Evolutionary conservation across 73 alveolate species (phyloP), one percentile per base, ranked within the genome.

Genomic region (Paramecium octaurelia): DNA sequence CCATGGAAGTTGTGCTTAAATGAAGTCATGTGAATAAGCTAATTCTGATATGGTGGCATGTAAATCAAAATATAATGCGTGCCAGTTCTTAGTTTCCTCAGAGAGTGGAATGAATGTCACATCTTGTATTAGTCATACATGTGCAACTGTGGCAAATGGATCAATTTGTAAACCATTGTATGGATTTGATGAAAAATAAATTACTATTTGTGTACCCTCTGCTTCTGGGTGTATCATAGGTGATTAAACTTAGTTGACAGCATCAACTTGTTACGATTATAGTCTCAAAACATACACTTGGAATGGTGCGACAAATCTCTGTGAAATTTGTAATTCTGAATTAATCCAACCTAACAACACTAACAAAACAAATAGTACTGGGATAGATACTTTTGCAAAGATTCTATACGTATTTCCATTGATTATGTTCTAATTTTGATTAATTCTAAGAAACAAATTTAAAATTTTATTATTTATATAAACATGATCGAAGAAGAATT

Each of bases 41-140:
- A 77, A 77, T 21, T 77, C 68, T 18, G 90, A 77, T 77, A 21
- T 18, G 44, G 16, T n/a, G 11, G 90, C 90, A 6, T 77, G 90
- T 21, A 40, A 77, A 34, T 35, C 64, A 14, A 71, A 38, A 34
- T 71, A 7, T 14, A 38, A 71, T 71, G 18, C 87, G 0, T 71
- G 87, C 3, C 16, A 27, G 14, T 31, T 34, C 10, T 18, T 21
- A 27, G 46, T 60, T 34, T 21, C 80, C 21, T 27, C 46, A 0
- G 3, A 21, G 31, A 64, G 21, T 27, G 84, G 54, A 64, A 42
- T 24, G 3, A 10, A 73, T 3, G 9, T 20, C 0, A 73, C 77
- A 12, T 42, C 76, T 24, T 80, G 77, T 44, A 27, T 31, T 14
- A 35, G 20, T 80, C 69, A 80, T 35, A 44, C 77, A 43, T 80